phyloP scores from a whole-genome alignment of 352 stramenopile species.

The Vaucheria bursata region DNA sequence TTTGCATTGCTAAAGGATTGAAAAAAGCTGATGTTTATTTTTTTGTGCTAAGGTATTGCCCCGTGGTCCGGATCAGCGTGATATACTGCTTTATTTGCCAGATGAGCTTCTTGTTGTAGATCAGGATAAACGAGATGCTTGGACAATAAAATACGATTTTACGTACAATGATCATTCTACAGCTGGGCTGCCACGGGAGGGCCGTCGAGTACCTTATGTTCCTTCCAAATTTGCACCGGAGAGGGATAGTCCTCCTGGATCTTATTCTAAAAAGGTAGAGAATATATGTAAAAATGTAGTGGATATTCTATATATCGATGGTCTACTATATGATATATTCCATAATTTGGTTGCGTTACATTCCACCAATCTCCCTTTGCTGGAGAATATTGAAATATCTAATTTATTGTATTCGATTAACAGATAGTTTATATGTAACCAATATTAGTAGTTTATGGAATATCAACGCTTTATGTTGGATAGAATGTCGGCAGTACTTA shows the following conservation, averaged over 20 bases:
- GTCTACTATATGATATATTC: no score
- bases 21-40: no score
- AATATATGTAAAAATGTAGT: no score
- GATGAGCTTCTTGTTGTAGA: slow-evolving; percentile 70
- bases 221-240: slow-evolving; percentile 22
- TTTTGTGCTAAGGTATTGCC: background rate
- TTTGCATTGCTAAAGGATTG: no score
- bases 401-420: no score
- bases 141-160: slow-evolving; percentile 69
- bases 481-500: no score
- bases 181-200: slow-evolving; percentile 55
- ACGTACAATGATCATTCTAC: slow-evolving; percentile 57
- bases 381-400: no score
- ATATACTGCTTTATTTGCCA: slow-evolving; percentile 70
- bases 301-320: no score
- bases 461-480: no score
- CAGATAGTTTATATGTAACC: no score
- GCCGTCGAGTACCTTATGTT: slow-evolving; percentile 19
- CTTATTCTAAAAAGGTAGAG: slow-evolving; percentile 56
- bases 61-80: slow-evolving; percentile 20
- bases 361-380: no score
- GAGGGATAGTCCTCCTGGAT: slow-evolving; percentile 58
- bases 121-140: slow-evolving; percentile 61
- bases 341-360: background rate
- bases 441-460: no score